Conservation (phyloP, 352 stramenopile genomes). For the Pythium scleroteichum region DNA sequence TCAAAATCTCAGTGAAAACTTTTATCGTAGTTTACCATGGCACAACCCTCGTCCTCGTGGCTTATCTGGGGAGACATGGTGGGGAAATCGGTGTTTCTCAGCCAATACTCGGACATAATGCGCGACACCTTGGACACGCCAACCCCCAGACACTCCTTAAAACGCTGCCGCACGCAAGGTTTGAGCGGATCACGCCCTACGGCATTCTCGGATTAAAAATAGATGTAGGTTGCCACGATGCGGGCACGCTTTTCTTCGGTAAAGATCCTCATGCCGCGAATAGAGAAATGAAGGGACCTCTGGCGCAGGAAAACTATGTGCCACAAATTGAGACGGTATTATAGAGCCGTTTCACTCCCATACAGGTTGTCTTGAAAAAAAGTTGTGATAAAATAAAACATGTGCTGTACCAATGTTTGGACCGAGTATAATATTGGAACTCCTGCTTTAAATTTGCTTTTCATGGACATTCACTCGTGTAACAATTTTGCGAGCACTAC, state of each 20-base stretch:
- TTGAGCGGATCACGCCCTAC: background rate
- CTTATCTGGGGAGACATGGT: background rate
- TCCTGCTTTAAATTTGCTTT: no score
- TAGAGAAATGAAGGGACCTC: background rate
- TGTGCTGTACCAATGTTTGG: background rate
- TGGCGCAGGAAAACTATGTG: background rate
- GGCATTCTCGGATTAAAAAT: background rate
- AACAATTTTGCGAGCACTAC: no score
- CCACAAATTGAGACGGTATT: background rate
- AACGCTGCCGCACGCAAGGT: background rate
- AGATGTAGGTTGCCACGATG: background rate
- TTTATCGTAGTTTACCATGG: constrained; percentile 15
- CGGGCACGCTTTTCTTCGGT: background rate
- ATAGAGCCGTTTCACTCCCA: background rate
- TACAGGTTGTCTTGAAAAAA: background rate
- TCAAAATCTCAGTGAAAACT: constrained; percentile 3
- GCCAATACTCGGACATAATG: background rate
- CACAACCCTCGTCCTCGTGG: no score
- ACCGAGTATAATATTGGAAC: background rate
- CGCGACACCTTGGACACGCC: background rate
- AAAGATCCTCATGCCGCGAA: background rate
- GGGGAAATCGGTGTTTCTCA: background rate
- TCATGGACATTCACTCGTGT: no score
- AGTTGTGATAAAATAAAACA: background rate
- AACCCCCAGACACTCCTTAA: background rate